A percentile compares a stretch with the other conserved stretches of the same genome.
Evolutionary conservation across 768 basidiomycete genomes (phyloP).

Genomic region (Kondoa subrosea): DNA sequence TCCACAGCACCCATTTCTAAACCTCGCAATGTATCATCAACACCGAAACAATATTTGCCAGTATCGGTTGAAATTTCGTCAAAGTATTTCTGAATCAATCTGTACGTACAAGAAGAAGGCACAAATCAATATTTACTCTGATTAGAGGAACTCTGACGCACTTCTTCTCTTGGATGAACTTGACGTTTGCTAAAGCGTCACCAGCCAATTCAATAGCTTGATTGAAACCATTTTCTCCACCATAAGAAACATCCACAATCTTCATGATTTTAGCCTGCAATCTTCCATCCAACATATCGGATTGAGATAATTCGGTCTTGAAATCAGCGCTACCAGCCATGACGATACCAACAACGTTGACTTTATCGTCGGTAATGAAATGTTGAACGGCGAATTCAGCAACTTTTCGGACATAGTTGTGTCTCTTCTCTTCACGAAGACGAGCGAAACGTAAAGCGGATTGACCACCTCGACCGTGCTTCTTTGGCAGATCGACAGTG

Average conservation of each 20-base stretch:
- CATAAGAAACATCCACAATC: slow-evolving; percentile 95
- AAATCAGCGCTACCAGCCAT: slow-evolving; percentile 95
- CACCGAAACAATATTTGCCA: slow-evolving; percentile 89
- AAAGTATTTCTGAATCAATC: slow-evolving; percentile 89
- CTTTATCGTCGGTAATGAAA: slow-evolving; percentile 93
- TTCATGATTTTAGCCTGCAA: slow-evolving; percentile 86
- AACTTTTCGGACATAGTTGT: slow-evolving; percentile 99
- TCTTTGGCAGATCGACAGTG: slow-evolving; percentile 96
- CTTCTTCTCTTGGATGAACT: slow-evolving; percentile 96
- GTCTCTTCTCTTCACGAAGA: slow-evolving; percentile 94
- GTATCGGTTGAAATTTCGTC: slow-evolving; percentile 98
- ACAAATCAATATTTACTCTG: background rate
- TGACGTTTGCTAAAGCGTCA: slow-evolving; percentile 91
- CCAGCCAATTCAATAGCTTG: slow-evolving; percentile 96
- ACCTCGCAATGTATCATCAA: slow-evolving; percentile 89
- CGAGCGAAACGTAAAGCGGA: slow-evolving; percentile 99
- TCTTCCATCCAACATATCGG: slow-evolving; percentile 86
- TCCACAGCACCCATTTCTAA: slow-evolving; percentile 93
- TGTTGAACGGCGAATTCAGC: slow-evolving; percentile 93
- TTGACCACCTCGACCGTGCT: slow-evolving; percentile 99
- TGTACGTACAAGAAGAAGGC: background rate
- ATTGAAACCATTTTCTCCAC: slow-evolving; percentile 97
- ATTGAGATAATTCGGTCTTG: slow-evolving; percentile 91
- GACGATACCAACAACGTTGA: slow-evolving; percentile 90
- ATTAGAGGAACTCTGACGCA: background rate